phyloP scores from a whole-genome alignment of 768 basidiomycete genomes.

The Boletus rubroflammeus region DNA sequence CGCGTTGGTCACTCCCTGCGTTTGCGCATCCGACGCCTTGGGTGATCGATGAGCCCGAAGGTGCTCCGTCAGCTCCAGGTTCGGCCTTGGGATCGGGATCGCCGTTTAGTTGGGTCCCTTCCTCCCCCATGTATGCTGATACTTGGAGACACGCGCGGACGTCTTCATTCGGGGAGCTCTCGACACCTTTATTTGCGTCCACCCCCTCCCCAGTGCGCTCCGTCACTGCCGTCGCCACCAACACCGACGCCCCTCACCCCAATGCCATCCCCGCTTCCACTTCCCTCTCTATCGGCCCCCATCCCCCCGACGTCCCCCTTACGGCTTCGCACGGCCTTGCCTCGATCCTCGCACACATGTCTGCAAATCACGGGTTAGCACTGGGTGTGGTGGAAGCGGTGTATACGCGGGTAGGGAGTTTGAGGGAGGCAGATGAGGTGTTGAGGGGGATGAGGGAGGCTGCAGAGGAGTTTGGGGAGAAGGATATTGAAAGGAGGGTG shows the following conservation, averaged over 20 bases:
- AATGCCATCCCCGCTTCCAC: background rate
- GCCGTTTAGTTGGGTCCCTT: background rate
- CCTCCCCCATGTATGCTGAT: background rate
- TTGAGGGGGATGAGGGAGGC: slow-evolving; percentile 37
- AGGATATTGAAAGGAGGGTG: slow-evolving; percentile 8
- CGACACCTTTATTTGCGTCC: background rate
- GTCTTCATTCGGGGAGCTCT: background rate
- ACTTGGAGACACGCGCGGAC: background rate
- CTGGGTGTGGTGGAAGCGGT: slow-evolving; percentile 40
- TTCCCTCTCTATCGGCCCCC: background rate
- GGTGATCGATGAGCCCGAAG: background rate
- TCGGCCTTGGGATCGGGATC: background rate
- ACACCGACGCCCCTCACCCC: too few species aligned
- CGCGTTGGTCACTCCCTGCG: slow-evolving; percentile 22
- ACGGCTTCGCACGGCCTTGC: slow-evolving; percentile 28
- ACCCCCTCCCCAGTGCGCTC: slow-evolving; percentile 10
- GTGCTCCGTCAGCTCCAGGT: background rate
- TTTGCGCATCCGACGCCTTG: slow-evolving; percentile 1
- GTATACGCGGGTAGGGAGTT: slow-evolving; percentile 31
- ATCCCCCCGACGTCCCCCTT: slow-evolving; percentile 16
- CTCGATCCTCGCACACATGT: slow-evolving; percentile 37
- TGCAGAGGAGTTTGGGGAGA: slow-evolving; percentile 30
- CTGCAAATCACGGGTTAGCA: slow-evolving; percentile 43
- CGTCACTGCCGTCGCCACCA: background rate
- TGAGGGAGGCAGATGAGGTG: slow-evolving; percentile 38